phyloP scores from a whole-genome alignment of 106 monocot genomes.

The Hemerocallis citrina region DNA sequence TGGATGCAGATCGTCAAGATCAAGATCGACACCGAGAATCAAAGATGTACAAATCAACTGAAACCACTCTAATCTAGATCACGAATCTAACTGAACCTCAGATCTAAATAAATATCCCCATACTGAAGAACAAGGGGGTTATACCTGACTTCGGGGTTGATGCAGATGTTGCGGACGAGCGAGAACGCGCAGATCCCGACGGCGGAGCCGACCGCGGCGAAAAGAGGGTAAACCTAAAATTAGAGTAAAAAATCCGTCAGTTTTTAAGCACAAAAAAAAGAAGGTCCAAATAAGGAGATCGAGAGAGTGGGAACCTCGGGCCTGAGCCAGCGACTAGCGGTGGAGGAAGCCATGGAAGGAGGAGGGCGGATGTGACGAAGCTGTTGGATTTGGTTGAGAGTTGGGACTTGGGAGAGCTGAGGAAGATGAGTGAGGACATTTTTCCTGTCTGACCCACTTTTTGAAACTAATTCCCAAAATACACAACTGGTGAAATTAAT shows the following conservation, averaged over 20 bases:
- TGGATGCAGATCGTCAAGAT: too few species aligned
- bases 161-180: constrained; percentile 40
- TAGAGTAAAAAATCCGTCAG: constrained; percentile 4
- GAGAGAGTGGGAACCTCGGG: constrained; percentile 26
- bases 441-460: too few species aligned
- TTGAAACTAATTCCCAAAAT: too few species aligned
- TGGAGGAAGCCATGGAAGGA: constrained; percentile 13
- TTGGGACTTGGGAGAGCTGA: background rate
- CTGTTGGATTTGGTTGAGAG: background rate
- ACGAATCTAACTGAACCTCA: background rate
- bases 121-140: background rate
- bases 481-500: too few species aligned
- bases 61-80: background rate
- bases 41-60: too few species aligned
- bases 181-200: constrained; percentile 49
- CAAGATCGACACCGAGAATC: too few species aligned
- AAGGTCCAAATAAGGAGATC: background rate
- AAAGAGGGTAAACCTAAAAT: constrained; percentile 51
- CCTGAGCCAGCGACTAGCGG: constrained; percentile 33
- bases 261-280: background rate
- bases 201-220: constrained; percentile 45
- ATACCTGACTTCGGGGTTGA: constrained; percentile 44
- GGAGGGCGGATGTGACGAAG: background rate
- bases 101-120: background rate
- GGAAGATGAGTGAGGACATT: background rate